Evolutionary conservation across 495 filamentous ascomycete species (phyloP), one percentile per base, ranked within the genome.

Genomic region (Hypomontagnella monticulosa): DNA sequence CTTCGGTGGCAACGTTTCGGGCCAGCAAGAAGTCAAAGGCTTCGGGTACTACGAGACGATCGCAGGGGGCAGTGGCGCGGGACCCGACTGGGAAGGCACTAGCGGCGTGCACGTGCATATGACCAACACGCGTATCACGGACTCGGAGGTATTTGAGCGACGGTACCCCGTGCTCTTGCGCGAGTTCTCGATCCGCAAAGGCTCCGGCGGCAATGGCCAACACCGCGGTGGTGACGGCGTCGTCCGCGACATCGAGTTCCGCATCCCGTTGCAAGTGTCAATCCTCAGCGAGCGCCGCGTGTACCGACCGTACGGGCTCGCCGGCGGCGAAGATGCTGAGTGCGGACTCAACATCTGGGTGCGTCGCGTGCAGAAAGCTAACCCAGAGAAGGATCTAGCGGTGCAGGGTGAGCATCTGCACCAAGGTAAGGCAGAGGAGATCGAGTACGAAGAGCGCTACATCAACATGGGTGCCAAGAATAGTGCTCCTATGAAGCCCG

Each of bases 41-140:
- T 99, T 99, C 74, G 95, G 95, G 14, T 99, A 99, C 82, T 98
- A 98, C 78, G 93, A 97, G 78, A 97, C 93, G 1, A 97, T 97
- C 71, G 93, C 94, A 2, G 95, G 95, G 20, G 95, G 95, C 7
- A 90, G 87, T 64, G 95, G 95, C 50, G 95, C 95, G 0, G 93
- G 94, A 0, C 85, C 90, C 0, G 84, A 84, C 34, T 99, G 95
- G 95, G 84, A 91, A 53, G 95, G 95, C 42, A 93, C 93, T 6
- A 89, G 85, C 49, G 95, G 95, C 41, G 92, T 98, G 42, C 95
- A 99, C 73, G 89, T 88, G 16, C 94, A 98, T 76, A 99, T 98
- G 94, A 99, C 95, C n/a, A 99, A 99, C 75, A 99, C 95, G 4
- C 87, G 95, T 1, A 98, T 98, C 72, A 99, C 95, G 1, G 95